Base-by-base conservation (phyloP, 805 yeast species). In the Ogataea paradorogensis region DNA sequence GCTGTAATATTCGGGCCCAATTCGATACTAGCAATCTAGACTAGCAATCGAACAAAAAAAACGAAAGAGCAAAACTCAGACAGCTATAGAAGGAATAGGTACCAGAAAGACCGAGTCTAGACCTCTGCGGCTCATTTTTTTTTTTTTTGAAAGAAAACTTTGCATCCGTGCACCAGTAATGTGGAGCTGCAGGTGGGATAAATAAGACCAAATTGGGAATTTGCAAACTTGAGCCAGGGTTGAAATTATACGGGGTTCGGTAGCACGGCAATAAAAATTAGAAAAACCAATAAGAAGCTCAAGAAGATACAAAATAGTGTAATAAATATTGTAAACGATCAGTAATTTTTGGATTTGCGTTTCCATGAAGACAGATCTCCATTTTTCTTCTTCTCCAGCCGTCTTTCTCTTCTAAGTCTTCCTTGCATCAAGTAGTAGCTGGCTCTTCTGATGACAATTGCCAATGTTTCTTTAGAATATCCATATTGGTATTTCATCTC, bases 351-450 rank as follows among this genome's bases (percentile, higher is more conserved):
- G 43, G 34, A 33, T 28, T 47, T 35, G 26, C 48, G 38, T 21
- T 47, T 47, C 44, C 46, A 38, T 14, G 51, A 23, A 11, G 25
- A 41, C 20, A 47, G n/a, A 23, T 30, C 44, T 4, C 51, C 51
- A 27, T 44, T 39, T 45, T 51, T 62, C 49, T 64, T 72, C 20
- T 64, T 57, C 37, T 65, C 68, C 25, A 73, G 70, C 48, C 87
- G 66, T 58, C 89, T 67, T 39, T 80, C 84, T 42, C 82, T 71
- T 54, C 95, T 73, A 37, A 84, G 63, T 49, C 89, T 68, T 9
- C 86, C 82, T 58, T 84, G 95, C 90, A 82, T 84, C 67, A 78
- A 65, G 40, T 80, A 76, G 59, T 88, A 88, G 11, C 89, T 78
- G 1, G 93, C 95, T 41, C 95, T 73, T 51, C 91, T 76, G 22